Percentiles rank a stretch among this genome's conserved stretches.
Conservation (phyloP, 768 basidiomycete species). For the Ramaria rubella region DNA sequence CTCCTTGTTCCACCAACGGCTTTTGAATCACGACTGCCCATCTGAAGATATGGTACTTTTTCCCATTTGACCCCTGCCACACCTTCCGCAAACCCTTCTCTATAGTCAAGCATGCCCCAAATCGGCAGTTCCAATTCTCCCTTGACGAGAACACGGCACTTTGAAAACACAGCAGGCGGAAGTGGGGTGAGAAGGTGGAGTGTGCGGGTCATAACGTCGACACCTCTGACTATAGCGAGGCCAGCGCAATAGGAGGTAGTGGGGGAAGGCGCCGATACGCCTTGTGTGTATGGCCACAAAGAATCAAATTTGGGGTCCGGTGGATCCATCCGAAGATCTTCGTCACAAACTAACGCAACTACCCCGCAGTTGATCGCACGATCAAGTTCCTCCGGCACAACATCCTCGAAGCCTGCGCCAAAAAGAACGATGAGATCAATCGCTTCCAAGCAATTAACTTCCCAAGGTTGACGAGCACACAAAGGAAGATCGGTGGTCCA, state of each 20-base stretch:
- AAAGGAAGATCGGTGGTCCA: slow-evolving; percentile 74
- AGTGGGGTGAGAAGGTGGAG: slow-evolving; percentile 83
- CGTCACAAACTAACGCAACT: slow-evolving; percentile 63
- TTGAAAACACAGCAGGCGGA: slow-evolving; percentile 39
- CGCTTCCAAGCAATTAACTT: slow-evolving; percentile 50
- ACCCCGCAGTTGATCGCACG: slow-evolving; percentile 74
- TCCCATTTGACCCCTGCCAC: slow-evolving; percentile 48
- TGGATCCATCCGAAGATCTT: slow-evolving; percentile 18
- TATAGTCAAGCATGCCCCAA: slow-evolving; percentile 80
- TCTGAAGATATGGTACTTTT: slow-evolving; percentile 71
- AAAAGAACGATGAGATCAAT: slow-evolving; percentile 60
- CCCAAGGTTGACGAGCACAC: slow-evolving; percentile 63
- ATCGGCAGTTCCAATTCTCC: slow-evolving; percentile 86
- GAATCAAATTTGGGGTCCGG: neutral
- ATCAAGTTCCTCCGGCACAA: slow-evolving; percentile 59
- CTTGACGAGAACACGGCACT: slow-evolving; percentile 52
- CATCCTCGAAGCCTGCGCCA: slow-evolving; percentile 75
- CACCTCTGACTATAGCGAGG: slow-evolving; percentile 64
- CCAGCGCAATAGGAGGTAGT: slow-evolving; percentile 61
- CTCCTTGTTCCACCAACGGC: slow-evolving; percentile 53
- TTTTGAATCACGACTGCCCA: slow-evolving; percentile 50
- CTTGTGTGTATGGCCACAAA: slow-evolving; percentile 54
- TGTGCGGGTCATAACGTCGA: slow-evolving; percentile 26
- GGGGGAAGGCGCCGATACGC: slow-evolving; percentile 48
- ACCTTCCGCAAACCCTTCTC: slow-evolving; percentile 36